Conservation (phyloP, 1,284 basidiomycete species). For the Papiliotrema flavescens region DNA sequence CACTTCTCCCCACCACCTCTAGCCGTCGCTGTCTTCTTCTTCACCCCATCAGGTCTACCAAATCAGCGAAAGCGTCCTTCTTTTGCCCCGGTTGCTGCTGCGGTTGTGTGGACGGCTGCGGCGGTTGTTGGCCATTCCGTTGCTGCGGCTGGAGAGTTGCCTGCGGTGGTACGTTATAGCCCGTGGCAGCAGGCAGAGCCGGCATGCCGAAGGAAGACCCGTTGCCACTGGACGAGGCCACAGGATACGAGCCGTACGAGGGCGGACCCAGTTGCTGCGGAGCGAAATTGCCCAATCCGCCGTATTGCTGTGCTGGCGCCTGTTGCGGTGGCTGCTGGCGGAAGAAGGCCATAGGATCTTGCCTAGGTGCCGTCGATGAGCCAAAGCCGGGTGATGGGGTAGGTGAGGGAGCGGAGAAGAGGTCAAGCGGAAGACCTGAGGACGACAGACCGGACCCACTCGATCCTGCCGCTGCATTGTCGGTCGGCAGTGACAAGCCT, state of each 20-base stretch:
- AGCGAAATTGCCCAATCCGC: constrained; percentile 7
- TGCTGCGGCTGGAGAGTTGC: constrained; percentile 10
- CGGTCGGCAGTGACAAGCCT: constrained; percentile 38
- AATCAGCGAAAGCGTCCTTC: constrained; percentile 49
- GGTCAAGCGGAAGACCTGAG: constrained; percentile 48
- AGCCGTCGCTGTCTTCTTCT: neutral
- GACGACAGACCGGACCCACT: constrained; percentile 17
- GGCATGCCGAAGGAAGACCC: constrained; percentile 4
- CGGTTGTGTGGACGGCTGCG: neutral
- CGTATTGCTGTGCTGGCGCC: constrained; percentile 10
- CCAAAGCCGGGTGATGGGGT: constrained; percentile 21
- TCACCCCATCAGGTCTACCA: constrained; percentile 45
- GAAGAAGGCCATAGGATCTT: constrained; percentile 48
- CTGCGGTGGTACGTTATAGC: constrained; percentile 24
- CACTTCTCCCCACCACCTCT: neutral
- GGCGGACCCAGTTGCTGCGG: neutral
- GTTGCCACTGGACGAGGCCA: constrained; percentile 9
- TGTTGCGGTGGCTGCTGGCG: constrained; percentile 21
- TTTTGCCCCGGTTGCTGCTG: constrained; percentile 20
- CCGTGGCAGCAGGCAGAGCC: constrained; percentile 10
- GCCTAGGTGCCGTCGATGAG: constrained; percentile 13
- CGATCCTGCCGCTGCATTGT: constrained; percentile 15
- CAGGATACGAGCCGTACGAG: neutral
- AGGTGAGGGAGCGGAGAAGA: constrained; percentile 45
- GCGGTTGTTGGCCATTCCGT: constrained; percentile 1